phyloP scores from a whole-genome alignment of 23 red algal genomes.

The Gracilaria caudata region DNA sequence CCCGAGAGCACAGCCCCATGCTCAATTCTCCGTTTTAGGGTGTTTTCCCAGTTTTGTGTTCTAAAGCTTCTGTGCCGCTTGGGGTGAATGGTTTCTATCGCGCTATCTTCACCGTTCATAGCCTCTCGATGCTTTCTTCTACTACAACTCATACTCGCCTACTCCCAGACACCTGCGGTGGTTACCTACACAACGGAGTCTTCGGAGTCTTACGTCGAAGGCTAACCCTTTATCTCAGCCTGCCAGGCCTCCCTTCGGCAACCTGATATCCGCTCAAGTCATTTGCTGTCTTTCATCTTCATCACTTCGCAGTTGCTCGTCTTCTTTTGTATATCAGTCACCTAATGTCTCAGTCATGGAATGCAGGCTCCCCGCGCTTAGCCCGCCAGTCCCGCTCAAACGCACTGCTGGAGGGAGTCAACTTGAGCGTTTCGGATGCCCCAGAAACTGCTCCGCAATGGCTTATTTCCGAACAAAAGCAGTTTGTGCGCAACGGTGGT shows the following conservation, averaged over 20 bases:
- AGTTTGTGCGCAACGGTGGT: conserved; percentile 33
- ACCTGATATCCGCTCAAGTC: neutral
- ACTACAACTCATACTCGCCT: neutral
- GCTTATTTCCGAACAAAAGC: conserved; percentile 42
- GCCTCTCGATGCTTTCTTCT: neutral
- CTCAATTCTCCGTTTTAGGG: neutral
- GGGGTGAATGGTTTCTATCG: neutral
- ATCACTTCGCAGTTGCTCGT: neutral
- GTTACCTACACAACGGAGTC: neutral
- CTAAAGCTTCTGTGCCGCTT: neutral
- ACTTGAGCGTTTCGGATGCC: neutral
- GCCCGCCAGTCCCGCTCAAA: conserved; percentile 21
- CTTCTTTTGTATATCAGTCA: neutral
- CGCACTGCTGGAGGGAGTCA: neutral
- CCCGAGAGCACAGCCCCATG: neutral
- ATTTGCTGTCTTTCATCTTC: neutral
- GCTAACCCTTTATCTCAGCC: neutral
- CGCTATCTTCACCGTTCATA: neutral
- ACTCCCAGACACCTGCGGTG: neutral
- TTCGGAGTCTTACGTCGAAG: neutral
- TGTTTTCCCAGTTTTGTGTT: conserved; percentile 19
- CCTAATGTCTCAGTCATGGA: conserved; percentile 20
- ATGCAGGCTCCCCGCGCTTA: neutral
- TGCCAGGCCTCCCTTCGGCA: neutral
- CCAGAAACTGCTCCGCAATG: conserved; percentile 19